phyloP scores from a whole-genome alignment of 148 eudicot species.

The Cornus controversa region DNA sequence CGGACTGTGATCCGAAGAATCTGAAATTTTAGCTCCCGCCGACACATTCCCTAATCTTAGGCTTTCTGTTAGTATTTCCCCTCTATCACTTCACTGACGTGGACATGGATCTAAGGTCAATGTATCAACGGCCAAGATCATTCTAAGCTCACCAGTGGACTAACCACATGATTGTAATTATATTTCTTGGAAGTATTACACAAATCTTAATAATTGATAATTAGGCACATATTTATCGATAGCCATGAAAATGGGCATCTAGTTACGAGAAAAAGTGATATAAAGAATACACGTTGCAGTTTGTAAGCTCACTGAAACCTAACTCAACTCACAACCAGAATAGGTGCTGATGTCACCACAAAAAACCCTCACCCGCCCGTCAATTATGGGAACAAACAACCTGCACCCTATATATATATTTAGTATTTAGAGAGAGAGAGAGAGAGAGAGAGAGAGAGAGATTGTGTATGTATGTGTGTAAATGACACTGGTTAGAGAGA shows the following conservation, averaged over 20 bases:
- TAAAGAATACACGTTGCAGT: not conserved
- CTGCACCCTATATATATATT: not conserved
- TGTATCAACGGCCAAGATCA: no score
- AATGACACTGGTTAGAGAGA: constrained; percentile 20
- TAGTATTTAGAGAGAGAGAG: not conserved
- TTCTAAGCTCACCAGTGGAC: no score
- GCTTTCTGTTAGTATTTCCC: no score
- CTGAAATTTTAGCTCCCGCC: not conserved
- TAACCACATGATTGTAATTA: not conserved
- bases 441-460: constrained; percentile 7
- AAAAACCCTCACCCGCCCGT: constrained; percentile 21
- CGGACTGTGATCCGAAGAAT: not conserved
- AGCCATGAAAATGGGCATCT: not conserved
- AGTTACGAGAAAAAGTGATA: not conserved
- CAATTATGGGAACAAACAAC: constrained; percentile 1
- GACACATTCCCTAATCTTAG: not conserved
- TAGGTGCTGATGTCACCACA: not conserved
- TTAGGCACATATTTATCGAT: not conserved
- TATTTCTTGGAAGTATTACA: no score
- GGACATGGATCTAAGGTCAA: no score
- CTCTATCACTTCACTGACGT: no score
- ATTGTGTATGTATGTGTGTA: not conserved
- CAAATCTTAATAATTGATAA: not conserved
- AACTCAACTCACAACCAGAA: constrained; percentile 2
- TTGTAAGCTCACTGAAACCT: not conserved